Evolutionary conservation across 139 green algal genomes (phyloP).

Genomic region (Monoraphidium neglectum): DNA sequence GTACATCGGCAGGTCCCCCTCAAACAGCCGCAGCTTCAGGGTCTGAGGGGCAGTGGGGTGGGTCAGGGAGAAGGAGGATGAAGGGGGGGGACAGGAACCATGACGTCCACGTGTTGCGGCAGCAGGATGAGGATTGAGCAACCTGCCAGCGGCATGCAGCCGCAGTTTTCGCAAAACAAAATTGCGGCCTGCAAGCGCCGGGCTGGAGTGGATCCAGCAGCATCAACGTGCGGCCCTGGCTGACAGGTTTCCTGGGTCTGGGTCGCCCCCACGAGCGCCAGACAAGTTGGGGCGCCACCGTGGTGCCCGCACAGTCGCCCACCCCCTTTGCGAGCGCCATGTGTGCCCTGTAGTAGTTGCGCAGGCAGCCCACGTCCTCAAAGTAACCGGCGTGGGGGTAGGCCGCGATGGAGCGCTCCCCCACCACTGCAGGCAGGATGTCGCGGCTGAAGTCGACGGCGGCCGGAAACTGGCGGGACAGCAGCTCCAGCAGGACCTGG

Average conservation of each 20-base stretch:
- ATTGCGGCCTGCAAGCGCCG: no score
- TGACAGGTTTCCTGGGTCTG: no score
- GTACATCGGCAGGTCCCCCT: constrained; percentile 85
- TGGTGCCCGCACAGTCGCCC: neutral
- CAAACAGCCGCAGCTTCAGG: constrained; percentile 63
- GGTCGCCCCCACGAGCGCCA: no score
- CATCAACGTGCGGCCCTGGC: no score
- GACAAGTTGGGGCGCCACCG: neutral
- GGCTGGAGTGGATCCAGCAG: no score
- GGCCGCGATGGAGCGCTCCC: constrained; percentile 37
- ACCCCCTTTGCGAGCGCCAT: constrained; percentile 73
- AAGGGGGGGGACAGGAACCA: no score
- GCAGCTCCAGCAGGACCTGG: constrained; percentile 39
- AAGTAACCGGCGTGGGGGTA: constrained; percentile 76
- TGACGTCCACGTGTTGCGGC: no score
- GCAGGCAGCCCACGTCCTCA: constrained; percentile 95
- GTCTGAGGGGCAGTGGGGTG: constrained; percentile 39
- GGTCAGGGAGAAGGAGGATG: no score
- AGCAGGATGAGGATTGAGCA: no score
- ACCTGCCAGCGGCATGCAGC: no score
- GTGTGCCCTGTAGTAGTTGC: constrained; percentile 95
- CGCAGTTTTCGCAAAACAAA: no score
- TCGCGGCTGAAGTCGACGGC: constrained; percentile 93
- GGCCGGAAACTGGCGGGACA: constrained; percentile 41
- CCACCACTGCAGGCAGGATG: constrained; percentile 70